Conservation (phyloP, 2,329 filamentous ascomycete species). For the Fusarium sp. region DNA sequence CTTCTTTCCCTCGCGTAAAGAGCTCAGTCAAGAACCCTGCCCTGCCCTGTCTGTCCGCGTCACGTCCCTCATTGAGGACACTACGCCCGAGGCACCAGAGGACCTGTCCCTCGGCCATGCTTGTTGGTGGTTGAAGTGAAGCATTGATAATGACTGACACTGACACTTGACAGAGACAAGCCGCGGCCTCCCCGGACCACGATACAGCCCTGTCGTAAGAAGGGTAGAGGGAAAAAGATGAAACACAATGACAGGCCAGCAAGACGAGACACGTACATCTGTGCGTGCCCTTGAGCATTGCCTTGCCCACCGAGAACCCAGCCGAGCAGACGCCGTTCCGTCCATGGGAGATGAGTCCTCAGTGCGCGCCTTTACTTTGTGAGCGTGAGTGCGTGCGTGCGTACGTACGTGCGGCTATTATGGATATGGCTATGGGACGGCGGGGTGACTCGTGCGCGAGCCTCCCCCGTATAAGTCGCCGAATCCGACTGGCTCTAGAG, state of each 20-base stretch:
- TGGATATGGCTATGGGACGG: neutral
- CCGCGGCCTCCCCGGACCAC: slow-evolving; percentile 29
- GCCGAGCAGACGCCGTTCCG: slow-evolving; percentile 30
- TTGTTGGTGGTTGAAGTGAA: neutral
- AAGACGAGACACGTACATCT: slow-evolving; percentile 37
- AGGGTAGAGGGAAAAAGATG: slow-evolving; percentile 19
- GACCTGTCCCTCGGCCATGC: neutral
- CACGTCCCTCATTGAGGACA: neutral
- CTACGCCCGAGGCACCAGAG: neutral
- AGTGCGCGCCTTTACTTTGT: slow-evolving; percentile 16
- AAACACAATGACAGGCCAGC: slow-evolving; percentile 40
- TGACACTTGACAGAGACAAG: slow-evolving; percentile 21
- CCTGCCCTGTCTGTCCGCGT: neutral
- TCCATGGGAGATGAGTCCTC: slow-evolving; percentile 35
- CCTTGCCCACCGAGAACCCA: slow-evolving; percentile 19
- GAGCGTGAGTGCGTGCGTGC: neutral
- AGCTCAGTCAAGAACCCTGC: neutral
- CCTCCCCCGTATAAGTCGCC: slow-evolving; percentile 23
- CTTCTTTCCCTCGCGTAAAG: neutral
- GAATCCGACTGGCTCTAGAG: slow-evolving; percentile 14
- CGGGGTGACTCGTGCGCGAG: slow-evolving; percentile 29
- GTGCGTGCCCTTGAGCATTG: slow-evolving; percentile 14
- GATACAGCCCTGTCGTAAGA: slow-evolving; percentile 25
- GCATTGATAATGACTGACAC: slow-evolving; percentile 25
- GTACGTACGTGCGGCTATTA: slow-evolving; percentile 16